These are phyloP conservation scores for Pseudocercospora crystallina DNA, from an alignment of 2,329 filamentous ascomycete genomes.

Conservation along the genomic window DNA sequence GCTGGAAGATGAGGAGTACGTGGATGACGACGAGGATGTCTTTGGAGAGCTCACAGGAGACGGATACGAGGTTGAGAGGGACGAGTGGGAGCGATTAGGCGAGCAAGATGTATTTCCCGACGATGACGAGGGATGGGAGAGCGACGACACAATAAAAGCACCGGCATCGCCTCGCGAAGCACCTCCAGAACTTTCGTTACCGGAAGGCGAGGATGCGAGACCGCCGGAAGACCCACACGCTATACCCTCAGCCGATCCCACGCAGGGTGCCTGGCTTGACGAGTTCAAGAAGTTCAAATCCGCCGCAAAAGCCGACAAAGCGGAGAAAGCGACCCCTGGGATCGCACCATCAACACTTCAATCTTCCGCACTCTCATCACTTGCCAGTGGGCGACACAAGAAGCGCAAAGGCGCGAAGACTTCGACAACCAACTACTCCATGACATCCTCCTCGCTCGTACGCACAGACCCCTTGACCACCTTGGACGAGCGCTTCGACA, in stretches of 20 bases:
- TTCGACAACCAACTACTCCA: conserved; percentile 81
- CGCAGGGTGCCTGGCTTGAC: conserved; percentile 79
- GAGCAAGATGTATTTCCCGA: conserved; percentile 35
- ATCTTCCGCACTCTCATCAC: conserved; percentile 67
- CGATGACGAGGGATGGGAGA: conserved; percentile 83
- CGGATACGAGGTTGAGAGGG: conserved; percentile 70
- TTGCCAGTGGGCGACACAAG: conserved; percentile 79
- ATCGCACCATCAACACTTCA: conserved; percentile 62
- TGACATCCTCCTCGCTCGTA: conserved; percentile 84
- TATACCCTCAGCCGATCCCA: conserved; percentile 37
- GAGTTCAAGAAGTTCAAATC: conserved; percentile 90
- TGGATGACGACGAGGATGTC: conserved; percentile 79
- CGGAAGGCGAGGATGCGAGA: conserved; percentile 51
- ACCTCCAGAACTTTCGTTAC: conserved; percentile 35
- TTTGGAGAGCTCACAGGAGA: conserved; percentile 73
- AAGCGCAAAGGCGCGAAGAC: conserved; percentile 95
- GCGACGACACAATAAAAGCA: conserved; percentile 82
- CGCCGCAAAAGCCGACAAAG: conserved; percentile 47
- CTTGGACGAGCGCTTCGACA: conserved; percentile 88
- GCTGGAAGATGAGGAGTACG: conserved; percentile 91
- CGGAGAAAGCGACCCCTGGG: conserved; percentile 28
- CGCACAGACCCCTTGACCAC: conserved; percentile 84
- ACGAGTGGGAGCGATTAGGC: conserved; percentile 68
- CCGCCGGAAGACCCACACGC: conserved; percentile 37
- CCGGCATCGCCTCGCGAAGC: conserved; percentile 28